These are phyloP conservation scores for Penicillium sp. DNA, from an alignment of 2,329 filamentous ascomycete genomes.

Conservation along the genomic window DNA sequence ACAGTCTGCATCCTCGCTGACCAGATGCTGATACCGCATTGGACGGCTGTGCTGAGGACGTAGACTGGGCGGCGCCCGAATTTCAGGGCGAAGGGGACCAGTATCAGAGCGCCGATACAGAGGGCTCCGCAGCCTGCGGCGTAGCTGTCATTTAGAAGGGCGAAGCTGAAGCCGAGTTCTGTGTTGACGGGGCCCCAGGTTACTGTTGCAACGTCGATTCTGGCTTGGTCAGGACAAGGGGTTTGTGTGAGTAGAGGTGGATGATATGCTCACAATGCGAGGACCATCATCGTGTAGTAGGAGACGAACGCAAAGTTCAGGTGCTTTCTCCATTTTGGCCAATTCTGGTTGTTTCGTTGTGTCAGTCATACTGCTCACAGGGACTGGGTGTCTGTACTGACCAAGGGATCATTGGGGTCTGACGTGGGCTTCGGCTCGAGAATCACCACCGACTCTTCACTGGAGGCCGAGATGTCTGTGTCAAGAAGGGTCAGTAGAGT, in stretches of 20 bases:
- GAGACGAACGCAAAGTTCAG: constrained; percentile 31
- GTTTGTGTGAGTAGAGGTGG: too few species aligned
- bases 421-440: constrained; percentile 29
- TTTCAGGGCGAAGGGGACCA: constrained; percentile 52
- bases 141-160: constrained; percentile 48
- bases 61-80: constrained; percentile 52
- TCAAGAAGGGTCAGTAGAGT: too few species aligned
- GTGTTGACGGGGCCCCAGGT: constrained; percentile 48
- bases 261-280: constrained; percentile 24
- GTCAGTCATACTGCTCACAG: not conserved
- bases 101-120: constrained; percentile 45
- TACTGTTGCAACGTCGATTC: constrained; percentile 42
- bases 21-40: constrained; percentile 47
- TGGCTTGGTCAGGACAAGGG: not conserved
- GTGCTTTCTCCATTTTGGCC: constrained; percentile 29
- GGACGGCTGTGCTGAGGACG: constrained; percentile 44
- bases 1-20: constrained; percentile 45
- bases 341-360: constrained; percentile 18
- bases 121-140: constrained; percentile 49
- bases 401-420: constrained; percentile 33
- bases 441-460: constrained; percentile 14
- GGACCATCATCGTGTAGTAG: constrained; percentile 33
- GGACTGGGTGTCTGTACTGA: constrained; percentile 2
- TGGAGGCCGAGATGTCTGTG: too few species aligned
- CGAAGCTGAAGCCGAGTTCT: constrained; percentile 48